phyloP scores from a whole-genome alignment of 2,329 filamentous ascomycete genomes.

The Diaporthe citriasiana region DNA sequence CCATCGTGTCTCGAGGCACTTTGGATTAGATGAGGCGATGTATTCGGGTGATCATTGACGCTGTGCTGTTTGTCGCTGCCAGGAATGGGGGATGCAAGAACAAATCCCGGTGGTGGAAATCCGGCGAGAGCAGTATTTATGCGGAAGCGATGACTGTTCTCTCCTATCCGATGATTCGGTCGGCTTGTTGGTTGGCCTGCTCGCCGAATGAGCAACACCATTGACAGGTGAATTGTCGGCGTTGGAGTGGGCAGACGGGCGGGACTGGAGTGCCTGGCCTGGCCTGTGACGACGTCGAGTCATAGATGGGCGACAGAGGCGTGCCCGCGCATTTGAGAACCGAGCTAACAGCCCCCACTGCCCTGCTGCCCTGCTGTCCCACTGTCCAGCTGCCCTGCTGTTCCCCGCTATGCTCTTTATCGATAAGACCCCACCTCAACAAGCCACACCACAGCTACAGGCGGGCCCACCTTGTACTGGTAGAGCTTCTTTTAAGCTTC shows the following conservation, averaged over 20 bases:
- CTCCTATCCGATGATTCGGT: background rate
- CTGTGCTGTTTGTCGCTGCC: conserved; percentile 9
- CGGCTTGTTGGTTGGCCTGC: background rate
- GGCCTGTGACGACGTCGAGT: conserved; percentile 35
- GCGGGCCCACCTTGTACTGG: background rate
- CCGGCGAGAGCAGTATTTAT: background rate
- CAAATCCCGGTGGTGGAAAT: background rate
- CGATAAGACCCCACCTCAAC: background rate
- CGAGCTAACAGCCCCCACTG: background rate
- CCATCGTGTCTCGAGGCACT: conserved; percentile 60
- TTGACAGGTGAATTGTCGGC: background rate
- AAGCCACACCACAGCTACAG: conserved; percentile 9
- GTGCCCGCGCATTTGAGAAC: conserved; percentile 29
- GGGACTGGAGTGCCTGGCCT: background rate
- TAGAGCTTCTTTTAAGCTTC: background rate
- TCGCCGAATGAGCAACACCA: conserved; percentile 36
- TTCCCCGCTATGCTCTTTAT: conserved; percentile 12
- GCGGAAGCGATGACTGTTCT: background rate
- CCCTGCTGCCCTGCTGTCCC: too few species aligned
- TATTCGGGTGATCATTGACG: conserved; percentile 40
- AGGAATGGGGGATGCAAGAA: background rate
- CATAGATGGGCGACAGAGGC: background rate
- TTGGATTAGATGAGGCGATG: conserved; percentile 10
- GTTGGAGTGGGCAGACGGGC: background rate
- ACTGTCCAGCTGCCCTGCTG: background rate